Base-by-base conservation (phyloP, 352 stramenopile genomes). In the Plasmopara muralis region DNA sequence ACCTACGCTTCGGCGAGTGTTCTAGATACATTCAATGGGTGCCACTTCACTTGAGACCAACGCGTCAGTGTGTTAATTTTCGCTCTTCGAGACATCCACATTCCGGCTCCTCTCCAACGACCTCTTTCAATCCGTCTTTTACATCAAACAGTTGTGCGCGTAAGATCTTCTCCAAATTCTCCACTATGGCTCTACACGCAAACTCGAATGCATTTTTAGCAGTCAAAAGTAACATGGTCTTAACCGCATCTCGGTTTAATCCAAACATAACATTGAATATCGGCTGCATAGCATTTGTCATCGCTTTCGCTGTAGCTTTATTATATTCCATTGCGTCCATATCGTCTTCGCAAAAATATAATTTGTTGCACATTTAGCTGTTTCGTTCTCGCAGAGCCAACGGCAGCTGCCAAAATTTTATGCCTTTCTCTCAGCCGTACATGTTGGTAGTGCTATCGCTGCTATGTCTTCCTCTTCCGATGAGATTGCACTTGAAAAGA, bases 101-200 rank as follows among this genome's bases (percentile, higher is more conserved):
- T 47, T 53, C 45, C 2, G 70, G 57, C 13, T 66, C 62, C 15
- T 15, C 44, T 6, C 53, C 52, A 41, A 35, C 54, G 8, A 68
- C 46, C 0, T 57, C 59, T 18, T 67, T 55, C 9, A 62, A 60
- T 9, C 64, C 51, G 10, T 34, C 47, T 13, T 57, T 52, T 0
- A 53, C 39, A 39, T 47, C 34, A 15, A 78, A 67, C 10, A 86
- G 42, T 15, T 64, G 65, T 0, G 44, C 43, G 14, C 64, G 55
- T 12, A 92, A 44, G 8, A 92, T 61, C 15, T 73, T 56, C 9
- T 83, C 75, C 5, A 80, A 66, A 50, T 88, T 89, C 2, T 62
- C 13, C 9, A 89, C 55, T 45, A 83, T 83, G 4, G 54, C 47
- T 2, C 71, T 80, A 39, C 70, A 79, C 5, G 75, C 70, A 57